These are phyloP conservation scores for Coniochaeta hoffmannii DNA, from an alignment of 2,329 filamentous ascomycete species.

Conservation along the genomic window DNA sequence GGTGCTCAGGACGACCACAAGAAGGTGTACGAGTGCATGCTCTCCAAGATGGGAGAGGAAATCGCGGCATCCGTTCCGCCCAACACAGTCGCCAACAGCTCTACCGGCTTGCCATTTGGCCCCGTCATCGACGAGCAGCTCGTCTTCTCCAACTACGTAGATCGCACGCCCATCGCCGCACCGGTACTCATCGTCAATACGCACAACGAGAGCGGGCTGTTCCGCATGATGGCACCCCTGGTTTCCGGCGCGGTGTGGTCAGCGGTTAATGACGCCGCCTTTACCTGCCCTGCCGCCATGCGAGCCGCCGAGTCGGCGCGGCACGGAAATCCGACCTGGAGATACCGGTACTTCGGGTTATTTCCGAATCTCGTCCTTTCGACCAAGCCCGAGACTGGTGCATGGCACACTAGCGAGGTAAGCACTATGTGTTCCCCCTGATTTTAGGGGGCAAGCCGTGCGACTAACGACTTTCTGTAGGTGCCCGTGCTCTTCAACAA, in stretches of 20 bases:
- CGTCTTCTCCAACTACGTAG: constrained; percentile 7
- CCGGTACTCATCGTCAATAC: constrained; percentile 10
- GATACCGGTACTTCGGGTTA: constrained; percentile 28
- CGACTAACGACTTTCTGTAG: constrained; percentile 7
- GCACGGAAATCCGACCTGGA: constrained; percentile 23
- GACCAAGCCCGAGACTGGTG: constrained; percentile 20
- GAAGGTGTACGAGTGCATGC: constrained; percentile 23
- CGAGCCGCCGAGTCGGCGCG: constrained; percentile 16
- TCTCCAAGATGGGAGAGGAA: constrained; percentile 13
- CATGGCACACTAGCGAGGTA: constrained; percentile 25
- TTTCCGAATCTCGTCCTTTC: constrained; percentile 24
- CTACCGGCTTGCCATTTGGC: constrained; percentile 26
- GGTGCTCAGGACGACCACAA: constrained; percentile 22
- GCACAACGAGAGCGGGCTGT: constrained; percentile 8
- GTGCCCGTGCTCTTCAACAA: constrained; percentile 25
- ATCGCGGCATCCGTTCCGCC: constrained; percentile 17
- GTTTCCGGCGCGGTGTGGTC: constrained; percentile 15
- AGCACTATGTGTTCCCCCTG: background rate
- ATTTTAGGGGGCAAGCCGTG: background rate
- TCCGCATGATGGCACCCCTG: constrained; percentile 7
- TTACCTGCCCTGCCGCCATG: constrained; percentile 24
- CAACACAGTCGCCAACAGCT: constrained; percentile 20
- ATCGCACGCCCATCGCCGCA: background rate
- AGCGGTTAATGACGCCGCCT: constrained; percentile 18
- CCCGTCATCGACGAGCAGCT: constrained; percentile 27